phyloP scores from a whole-genome alignment of 257 asterid genomes.

The Forsythia viridissima region DNA sequence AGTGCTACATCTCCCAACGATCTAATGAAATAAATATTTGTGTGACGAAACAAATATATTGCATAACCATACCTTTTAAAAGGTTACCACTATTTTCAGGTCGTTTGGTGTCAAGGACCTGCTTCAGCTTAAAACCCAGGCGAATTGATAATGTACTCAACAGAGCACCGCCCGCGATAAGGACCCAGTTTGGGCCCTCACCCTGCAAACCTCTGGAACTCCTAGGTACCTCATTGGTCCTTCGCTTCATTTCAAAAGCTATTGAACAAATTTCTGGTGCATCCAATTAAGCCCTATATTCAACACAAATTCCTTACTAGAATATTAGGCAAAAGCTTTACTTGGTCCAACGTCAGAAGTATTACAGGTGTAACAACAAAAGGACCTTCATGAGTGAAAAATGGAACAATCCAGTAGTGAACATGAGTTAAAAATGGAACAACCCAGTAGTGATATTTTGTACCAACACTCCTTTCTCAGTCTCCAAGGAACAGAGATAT shows the following conservation, averaged over 20 bases:
- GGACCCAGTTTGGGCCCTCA: constrained; percentile 81
- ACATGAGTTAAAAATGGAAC: background rate
- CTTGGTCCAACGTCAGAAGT: background rate
- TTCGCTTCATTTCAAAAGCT: constrained; percentile 57
- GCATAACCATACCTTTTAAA: constrained; percentile 46
- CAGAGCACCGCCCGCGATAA: constrained; percentile 82
- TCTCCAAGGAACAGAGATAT: background rate
- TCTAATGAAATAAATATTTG: background rate
- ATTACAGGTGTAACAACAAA: background rate
- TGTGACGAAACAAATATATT: background rate
- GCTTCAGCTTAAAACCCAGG: constrained; percentile 83
- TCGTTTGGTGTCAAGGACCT: constrained; percentile 64
- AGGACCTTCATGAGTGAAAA: background rate
- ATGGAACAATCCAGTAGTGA: background rate
- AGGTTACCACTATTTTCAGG: constrained; percentile 38
- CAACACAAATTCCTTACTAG: background rate
- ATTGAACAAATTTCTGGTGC: constrained; percentile 29
- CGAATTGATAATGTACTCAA: constrained; percentile 76
- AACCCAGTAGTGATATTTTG: background rate
- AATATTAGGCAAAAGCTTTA: background rate
- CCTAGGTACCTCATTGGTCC: constrained; percentile 44
- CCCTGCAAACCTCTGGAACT: constrained; percentile 48
- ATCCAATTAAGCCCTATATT: constrained; percentile 32
- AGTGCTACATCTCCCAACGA: background rate
- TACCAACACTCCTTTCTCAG: background rate